Base-by-base conservation (phyloP, 176 grass and related monocot species). In the Rhynchospora breviuscula region DNA sequence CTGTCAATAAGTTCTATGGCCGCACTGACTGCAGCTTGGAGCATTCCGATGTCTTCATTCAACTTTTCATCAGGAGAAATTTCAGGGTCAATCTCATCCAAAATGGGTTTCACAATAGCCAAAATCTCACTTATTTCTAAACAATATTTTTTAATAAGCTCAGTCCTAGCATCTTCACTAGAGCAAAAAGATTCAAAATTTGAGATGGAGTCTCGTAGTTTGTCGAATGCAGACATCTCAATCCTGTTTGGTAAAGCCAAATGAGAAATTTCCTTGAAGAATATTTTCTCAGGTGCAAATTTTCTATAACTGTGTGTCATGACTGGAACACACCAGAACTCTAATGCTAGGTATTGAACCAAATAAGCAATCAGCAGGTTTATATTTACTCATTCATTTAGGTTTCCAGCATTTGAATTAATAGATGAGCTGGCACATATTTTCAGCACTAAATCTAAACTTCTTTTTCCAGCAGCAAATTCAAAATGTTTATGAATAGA, bases 61-160 rank as follows among this genome's bases (percentile, higher is more conserved):
- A 94, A 90, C 70, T 94, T 86, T 47, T 94, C 92, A 61, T 90
- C 92, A 4, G 87, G 80, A 49, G 68, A 91, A 49, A 86, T 71
- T 15, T 86, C 71, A 54, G 62, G 22, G 62, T 85, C 81, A 12
- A 92, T 81, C 82, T 94, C 85, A 45, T 94, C 92, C 68, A 94
- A 63, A 85, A 91, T 80, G 83, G 84, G 90, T 47, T 58, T 88
- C 67, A 94, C 83, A 43, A 90, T 88, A 84, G 58, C 85, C 8
- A 86, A 84, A 46, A 92, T 75, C 49, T 91, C 83, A 4, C 69
- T 87, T 18, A 94, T 86, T 49, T 86, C 87, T 84, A 84, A 79
- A 67, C 85, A 94, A 8, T 92, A 92, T 59, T 79, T 91, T 79
- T 94, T 75, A 77, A 92, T 58, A 84, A 88, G 85, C 13, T 92